Conservation (phyloP, 257 asterid genomes). For the Solanum stenotomum region DNA sequence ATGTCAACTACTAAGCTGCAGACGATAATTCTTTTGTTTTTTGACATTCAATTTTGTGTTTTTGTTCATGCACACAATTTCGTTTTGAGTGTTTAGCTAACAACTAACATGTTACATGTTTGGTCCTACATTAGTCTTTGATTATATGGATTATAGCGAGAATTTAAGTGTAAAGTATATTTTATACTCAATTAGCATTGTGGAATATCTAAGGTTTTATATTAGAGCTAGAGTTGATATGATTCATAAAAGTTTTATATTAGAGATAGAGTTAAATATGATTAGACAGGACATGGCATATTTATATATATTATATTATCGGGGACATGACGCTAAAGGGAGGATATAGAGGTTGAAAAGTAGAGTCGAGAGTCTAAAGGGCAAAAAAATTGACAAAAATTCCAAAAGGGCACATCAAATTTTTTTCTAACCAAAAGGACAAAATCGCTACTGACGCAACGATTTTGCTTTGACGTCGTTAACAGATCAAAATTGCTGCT, state of each 20-base stretch:
- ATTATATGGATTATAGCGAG: not conserved
- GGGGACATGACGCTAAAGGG: not conserved
- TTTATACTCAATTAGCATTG: not conserved
- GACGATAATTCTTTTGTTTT: not conserved
- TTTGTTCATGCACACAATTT: not conserved
- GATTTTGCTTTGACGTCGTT: too few relatives aligned
- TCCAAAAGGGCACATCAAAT: too few relatives aligned
- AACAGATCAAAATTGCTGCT: too few relatives aligned
- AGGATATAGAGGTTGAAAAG: not conserved
- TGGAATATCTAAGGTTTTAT: not conserved
- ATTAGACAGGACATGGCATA: not conserved
- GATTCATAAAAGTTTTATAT: not conserved
- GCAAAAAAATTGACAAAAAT: too few relatives aligned
- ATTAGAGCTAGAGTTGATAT: not conserved
- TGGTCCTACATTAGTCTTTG: not conserved
- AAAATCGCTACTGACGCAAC: too few relatives aligned
- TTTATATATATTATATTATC: not conserved
- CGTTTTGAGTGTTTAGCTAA: not conserved
- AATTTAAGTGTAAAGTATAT: not conserved
- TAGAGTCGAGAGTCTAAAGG: not conserved
- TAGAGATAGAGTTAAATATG: not conserved
- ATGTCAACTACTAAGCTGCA: constrained; percentile 4
- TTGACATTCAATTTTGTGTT: not conserved
- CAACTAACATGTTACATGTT: not conserved
- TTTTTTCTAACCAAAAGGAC: too few relatives aligned